Percentiles rank a stretch among this genome's conserved stretches.
Conservation (phyloP, 257 asterid species). For the Fraxinus quadrangulata region DNA sequence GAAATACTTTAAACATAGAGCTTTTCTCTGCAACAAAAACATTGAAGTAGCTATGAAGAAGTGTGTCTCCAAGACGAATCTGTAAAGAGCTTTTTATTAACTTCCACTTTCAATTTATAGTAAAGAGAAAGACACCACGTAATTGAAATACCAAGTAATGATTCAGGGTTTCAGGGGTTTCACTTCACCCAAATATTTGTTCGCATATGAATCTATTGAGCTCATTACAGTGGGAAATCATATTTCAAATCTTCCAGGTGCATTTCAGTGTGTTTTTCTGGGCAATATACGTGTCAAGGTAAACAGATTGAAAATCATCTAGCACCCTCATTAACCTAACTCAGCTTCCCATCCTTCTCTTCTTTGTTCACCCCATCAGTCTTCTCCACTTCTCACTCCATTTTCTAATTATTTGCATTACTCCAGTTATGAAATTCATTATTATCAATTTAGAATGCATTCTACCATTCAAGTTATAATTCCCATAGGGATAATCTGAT, state of each 20-base stretch:
- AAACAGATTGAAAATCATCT: constrained; percentile 10
- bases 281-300: background rate
- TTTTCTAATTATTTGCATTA: background rate
- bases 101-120: background rate
- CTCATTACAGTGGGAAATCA: constrained; percentile 9
- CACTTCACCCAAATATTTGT: constrained; percentile 19
- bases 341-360: constrained; percentile 8
- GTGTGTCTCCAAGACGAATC: background rate
- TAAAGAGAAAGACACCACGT: background rate
- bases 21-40: background rate
- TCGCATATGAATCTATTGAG: constrained; percentile 6
- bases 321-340: constrained; percentile 12
- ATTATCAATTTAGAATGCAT: constrained; percentile 4
- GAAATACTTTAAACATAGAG: background rate
- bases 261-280: background rate
- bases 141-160: background rate
- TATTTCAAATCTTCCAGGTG: constrained; percentile 16
- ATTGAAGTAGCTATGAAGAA: background rate
- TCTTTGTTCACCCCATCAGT: background rate
- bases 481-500: background rate
- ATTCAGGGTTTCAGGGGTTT: background rate
- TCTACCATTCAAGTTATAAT: constrained; percentile 8
- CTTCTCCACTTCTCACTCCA: constrained; percentile 1
- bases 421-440: background rate
- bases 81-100: too few species aligned